These are phyloP conservation scores for Melaleuca quinquenervia DNA, from an alignment of 345 rosid species.

Conservation along the genomic window DNA sequence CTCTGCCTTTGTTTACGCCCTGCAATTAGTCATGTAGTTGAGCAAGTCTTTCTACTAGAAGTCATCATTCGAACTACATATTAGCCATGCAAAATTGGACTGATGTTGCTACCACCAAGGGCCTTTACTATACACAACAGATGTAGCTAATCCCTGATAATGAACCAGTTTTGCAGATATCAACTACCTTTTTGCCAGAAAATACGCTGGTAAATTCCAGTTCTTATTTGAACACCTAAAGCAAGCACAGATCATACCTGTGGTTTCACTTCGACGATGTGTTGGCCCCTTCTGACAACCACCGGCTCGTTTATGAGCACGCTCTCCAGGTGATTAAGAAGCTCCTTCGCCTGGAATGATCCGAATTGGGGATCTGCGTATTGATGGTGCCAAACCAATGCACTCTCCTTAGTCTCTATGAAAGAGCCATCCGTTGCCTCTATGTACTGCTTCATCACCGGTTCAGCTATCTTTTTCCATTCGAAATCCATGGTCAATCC, in stretches of 20 bases:
- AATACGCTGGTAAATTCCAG: background rate
- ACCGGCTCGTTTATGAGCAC: slow-evolving; percentile 86
- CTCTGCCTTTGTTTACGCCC: slow-evolving; percentile 76
- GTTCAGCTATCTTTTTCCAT: slow-evolving; percentile 64
- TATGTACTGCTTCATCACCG: slow-evolving; percentile 66
- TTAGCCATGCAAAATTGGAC: background rate
- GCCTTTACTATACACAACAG: background rate
- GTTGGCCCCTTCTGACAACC: slow-evolving; percentile 69
- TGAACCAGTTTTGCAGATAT: background rate
- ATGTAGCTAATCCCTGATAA: background rate
- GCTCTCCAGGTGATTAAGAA: slow-evolving; percentile 71
- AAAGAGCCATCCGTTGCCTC: slow-evolving; percentile 81
- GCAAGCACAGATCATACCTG: slow-evolving; percentile 34
- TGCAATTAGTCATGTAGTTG: slow-evolving; percentile 1
- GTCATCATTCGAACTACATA: background rate
- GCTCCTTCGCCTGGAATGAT: slow-evolving; percentile 74
- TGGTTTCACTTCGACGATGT: slow-evolving; percentile 87
- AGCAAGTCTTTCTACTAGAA: background rate
- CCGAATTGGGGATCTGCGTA: slow-evolving; percentile 71
- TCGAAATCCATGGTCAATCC: slow-evolving; percentile 21
- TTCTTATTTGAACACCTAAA: background rate
- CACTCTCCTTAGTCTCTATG: slow-evolving; percentile 73
- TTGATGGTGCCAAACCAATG: slow-evolving; percentile 78
- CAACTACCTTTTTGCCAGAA: background rate
- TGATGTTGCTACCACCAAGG: background rate